Evolutionary conservation across 495 filamentous ascomycete genomes (phyloP), one percentile per base, ranked within the genome.

Genomic region (Rhypophila decipiens): DNA sequence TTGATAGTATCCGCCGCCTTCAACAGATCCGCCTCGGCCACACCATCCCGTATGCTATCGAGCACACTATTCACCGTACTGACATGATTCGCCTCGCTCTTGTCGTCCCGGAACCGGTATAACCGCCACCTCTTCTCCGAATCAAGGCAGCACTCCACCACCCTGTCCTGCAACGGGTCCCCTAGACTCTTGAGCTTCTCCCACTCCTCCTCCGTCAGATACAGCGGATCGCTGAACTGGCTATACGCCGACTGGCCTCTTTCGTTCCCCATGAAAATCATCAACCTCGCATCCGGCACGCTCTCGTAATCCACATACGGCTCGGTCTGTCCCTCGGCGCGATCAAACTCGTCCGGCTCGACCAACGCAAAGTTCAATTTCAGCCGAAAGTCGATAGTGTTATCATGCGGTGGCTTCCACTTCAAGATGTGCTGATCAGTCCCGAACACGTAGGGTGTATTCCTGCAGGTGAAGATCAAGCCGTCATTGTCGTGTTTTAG

Each of bases 401-500:
- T 98, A 57, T 98, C 93, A 21, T 83, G 67, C 4, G 84, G 84
- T 1, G 90, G 87, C 61, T 98, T 98, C 93, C 93, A 98, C 67
- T 98, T 98, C 19, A 98, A 73, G 51, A 96, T 96, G 57, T 91
- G 84, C 34, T 79, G 77, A 63, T 98, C 93, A 5, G 93, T 97
- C 52, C 93, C 93, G 45, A 83, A 84, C 53, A 81, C 79, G 71
- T 98, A 98, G 1, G 85, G 80, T 23, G 83, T 85, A 51, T 75
- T 84, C 45, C 87, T 82, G 62, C 90, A 95, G 27, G 93, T 96
- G 71, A 98, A 98, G 59, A 98, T 94, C 17, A 98, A 75, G 22
- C 93, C 93, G 65, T 98, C 93, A 57, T 94, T 96, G 27, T 93
- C 88, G 60, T 98, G 93, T 50, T 79, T 83, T 10, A 98, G 76